phyloP scores from a whole-genome alignment of 2,329 filamentous ascomycete species.

The Diplodia scrobiculata region DNA sequence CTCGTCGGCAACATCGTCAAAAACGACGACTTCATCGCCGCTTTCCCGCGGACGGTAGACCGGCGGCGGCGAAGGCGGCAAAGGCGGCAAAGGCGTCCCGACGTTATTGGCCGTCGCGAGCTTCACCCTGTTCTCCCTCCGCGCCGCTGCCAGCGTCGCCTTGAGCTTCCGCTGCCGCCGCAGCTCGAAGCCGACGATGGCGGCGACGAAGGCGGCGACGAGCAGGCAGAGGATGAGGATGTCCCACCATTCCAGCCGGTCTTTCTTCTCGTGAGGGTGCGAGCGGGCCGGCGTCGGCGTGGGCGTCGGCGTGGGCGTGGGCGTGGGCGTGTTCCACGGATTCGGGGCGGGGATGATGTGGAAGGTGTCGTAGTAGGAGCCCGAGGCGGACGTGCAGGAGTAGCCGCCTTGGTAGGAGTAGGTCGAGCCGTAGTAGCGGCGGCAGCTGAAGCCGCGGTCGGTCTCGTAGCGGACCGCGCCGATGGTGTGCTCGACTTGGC shows the following conservation, averaged over 20 bases:
- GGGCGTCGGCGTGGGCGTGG: neutral
- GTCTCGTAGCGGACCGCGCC: constrained; percentile 6
- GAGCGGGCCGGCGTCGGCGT: neutral
- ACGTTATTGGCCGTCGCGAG: neutral
- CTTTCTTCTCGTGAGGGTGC: neutral
- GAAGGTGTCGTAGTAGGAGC: neutral
- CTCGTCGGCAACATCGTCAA: neutral
- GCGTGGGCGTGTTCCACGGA: neutral
- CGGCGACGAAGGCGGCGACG: neutral
- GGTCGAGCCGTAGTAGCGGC: neutral
- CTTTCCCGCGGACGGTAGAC: neutral
- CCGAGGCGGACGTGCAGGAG: neutral
- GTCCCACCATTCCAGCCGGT: neutral
- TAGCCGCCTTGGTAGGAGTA: constrained; percentile 9
- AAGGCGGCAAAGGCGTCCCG: too few relatives aligned
- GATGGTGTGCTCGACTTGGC: neutral
- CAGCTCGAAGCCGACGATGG: neutral
- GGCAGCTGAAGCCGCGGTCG: neutral
- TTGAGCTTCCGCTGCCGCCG: neutral
- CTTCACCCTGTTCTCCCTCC: neutral
- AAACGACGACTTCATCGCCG: too few relatives aligned
- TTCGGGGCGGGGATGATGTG: neutral
- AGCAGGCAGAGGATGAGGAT: neutral
- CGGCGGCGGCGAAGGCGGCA: neutral
- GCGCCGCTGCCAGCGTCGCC: neutral